These are phyloP conservation scores for Aspergillus versicolor DNA, from an alignment of 2,329 filamentous ascomycete genomes.

Conservation along the genomic window DNA sequence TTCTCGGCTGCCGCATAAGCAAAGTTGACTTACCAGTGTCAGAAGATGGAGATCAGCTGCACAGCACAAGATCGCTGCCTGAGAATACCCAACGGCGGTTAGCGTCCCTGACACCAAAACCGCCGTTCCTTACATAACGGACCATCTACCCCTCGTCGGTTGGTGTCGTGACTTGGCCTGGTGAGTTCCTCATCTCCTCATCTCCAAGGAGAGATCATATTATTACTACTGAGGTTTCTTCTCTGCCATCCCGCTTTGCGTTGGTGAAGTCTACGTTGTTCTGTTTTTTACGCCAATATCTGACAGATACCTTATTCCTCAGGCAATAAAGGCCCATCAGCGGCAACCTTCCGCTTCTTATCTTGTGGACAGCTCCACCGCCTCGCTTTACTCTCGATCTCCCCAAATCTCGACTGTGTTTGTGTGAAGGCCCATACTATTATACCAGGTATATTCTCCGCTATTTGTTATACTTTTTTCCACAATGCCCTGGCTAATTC, in stretches of 20 bases:
- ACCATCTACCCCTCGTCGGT: slow-evolving; percentile 10
- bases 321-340: background rate
- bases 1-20: no score
- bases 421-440: background rate
- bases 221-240: background rate
- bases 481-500: background rate
- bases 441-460: background rate
- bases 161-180: slow-evolving; percentile 10
- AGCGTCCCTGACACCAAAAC: background rate
- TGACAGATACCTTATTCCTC: background rate
- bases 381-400: background rate
- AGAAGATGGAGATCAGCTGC: background rate
- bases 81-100: slow-evolving; percentile 6
- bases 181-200: slow-evolving; percentile 6
- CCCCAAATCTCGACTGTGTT: background rate
- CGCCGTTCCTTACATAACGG: slow-evolving; percentile 10
- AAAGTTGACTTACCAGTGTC: background rate
- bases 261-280: background rate
- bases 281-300: background rate
- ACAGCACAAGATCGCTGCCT: background rate
- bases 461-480: background rate
- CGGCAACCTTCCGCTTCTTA: background rate
- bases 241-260: background rate
- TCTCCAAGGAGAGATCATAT: no score
- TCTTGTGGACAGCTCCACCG: background rate